Percentiles rank a stretch among this genome's conserved stretches.
phyloP scores from a whole-genome alignment of 2,329 filamentous ascomycete genomes.

The Cladosporium sp. region DNA sequence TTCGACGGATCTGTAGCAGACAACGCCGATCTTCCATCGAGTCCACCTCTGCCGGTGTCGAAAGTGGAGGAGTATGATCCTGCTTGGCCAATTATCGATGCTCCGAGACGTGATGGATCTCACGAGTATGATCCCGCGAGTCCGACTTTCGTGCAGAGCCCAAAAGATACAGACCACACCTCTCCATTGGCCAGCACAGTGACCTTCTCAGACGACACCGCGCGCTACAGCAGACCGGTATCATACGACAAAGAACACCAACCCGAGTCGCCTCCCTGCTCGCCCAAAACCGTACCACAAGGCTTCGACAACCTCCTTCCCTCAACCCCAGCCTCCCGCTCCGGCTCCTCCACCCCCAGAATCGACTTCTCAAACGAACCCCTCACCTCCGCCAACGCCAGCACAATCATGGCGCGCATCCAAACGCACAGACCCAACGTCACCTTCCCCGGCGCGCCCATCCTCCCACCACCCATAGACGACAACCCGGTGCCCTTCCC shows the following conservation, averaged over 20 bases:
- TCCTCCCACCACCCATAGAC: constrained; percentile 20
- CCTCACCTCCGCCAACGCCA: constrained; percentile 29
- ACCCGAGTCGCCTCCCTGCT: constrained; percentile 32
- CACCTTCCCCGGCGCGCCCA: constrained; percentile 20
- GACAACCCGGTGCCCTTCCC: constrained; percentile 7
- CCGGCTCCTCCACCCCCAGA: not conserved
- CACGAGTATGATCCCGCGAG: constrained; percentile 28
- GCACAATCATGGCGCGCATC: constrained; percentile 24
- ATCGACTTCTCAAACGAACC: constrained; percentile 12
- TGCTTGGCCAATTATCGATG: constrained; percentile 19
- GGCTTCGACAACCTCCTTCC: constrained; percentile 12
- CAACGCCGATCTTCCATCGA: constrained; percentile 18
- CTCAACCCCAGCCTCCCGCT: not conserved
- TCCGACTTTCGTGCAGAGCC: constrained; percentile 13
- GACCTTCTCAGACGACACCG: constrained; percentile 7
- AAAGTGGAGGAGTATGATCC: constrained; percentile 24
- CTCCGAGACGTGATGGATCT: constrained; percentile 12
- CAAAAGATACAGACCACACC: constrained; percentile 14
- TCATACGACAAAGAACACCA: constrained; percentile 15
- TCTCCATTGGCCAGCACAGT: constrained; percentile 10
- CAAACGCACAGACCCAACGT: constrained; percentile 9
- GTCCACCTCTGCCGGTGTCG: constrained; percentile 20
- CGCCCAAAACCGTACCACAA: constrained; percentile 31
- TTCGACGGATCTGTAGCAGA: not conserved
- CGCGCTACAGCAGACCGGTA: constrained; percentile 12